Percentiles rank a stretch among this genome's conserved stretches.
Conservation (phyloP, 768 basidiomycete species). For the Hericium rajendrae region DNA sequence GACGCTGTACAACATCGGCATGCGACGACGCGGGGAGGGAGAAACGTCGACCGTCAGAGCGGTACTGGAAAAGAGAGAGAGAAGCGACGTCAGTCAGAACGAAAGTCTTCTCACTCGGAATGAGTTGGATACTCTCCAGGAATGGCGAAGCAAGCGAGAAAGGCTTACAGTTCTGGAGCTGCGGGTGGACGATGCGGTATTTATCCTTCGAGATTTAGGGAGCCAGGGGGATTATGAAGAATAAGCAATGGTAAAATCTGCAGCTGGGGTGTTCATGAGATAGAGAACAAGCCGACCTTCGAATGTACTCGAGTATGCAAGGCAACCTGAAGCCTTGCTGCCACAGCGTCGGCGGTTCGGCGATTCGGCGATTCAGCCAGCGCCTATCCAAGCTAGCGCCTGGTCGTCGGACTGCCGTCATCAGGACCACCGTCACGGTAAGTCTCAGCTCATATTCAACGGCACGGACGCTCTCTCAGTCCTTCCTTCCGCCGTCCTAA, state of each 20-base stretch:
- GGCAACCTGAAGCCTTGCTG: no score
- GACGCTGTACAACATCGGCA: constrained; percentile 77
- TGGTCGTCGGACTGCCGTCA: no score
- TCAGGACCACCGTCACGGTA: no score
- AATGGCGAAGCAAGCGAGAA: constrained; percentile 66
- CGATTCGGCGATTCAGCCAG: no score
- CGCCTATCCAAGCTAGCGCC: no score
- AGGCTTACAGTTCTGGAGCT: constrained; percentile 73
- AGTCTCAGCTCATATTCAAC: no score
- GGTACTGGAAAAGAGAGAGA: constrained; percentile 71
- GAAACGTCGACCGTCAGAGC: constrained; percentile 56
- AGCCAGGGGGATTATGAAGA: constrained; percentile 1
- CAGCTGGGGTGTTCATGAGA: no score
- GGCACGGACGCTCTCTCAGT: no score
- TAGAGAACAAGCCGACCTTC: no score
- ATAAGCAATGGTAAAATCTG: not conserved
- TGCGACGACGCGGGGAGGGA: constrained; percentile 63
- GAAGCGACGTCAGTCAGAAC: constrained; percentile 78
- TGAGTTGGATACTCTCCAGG: constrained; percentile 65
- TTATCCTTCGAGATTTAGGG: constrained; percentile 74
- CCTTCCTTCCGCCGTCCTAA: no score
- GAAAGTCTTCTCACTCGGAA: constrained; percentile 56
- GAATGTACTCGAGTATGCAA: no score
- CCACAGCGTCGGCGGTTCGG: no score
- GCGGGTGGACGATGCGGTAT: constrained; percentile 83